Conservation (phyloP, 768 basidiomycete genomes). For the Hirschioporus abietinus region DNA sequence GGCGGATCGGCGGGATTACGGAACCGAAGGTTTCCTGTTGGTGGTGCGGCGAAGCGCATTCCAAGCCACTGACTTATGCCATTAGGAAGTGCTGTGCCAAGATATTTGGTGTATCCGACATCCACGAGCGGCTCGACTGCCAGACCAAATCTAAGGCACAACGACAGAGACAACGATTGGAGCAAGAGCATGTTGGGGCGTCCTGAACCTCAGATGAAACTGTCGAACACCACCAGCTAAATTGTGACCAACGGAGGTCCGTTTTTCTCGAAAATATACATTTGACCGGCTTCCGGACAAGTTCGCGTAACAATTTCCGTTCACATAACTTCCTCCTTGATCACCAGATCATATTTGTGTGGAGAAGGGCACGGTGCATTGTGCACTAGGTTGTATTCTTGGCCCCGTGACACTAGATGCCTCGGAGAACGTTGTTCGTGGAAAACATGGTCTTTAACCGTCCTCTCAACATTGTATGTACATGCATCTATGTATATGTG, state of each 20-base stretch:
- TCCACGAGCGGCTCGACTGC: neutral
- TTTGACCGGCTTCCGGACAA: neutral
- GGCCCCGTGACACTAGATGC: no score
- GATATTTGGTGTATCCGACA: neutral
- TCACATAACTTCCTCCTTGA: neutral
- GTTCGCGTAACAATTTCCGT: neutral
- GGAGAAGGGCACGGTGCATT: neutral
- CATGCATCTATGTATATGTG: no score
- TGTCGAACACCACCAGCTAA: neutral
- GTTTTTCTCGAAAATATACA: neutral
- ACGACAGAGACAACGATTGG: neutral
- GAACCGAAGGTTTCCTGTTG: slow-evolving; percentile 51
- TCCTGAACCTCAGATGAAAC: neutral
- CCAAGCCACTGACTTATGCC: slow-evolving; percentile 42
- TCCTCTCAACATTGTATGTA: no score
- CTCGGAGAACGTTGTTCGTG: no score
- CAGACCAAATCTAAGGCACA: neutral
- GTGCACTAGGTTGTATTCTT: neutral
- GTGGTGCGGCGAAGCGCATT: slow-evolving; percentile 54
- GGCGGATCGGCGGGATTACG: slow-evolving; percentile 37
- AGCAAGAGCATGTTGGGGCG: neutral
- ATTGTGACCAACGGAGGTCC: neutral
- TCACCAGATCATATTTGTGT: neutral
- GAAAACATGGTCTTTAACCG: no score
- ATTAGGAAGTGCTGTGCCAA: neutral